phyloP scores from a whole-genome alignment of 139 green algal genomes.

The Chlorella sp. region DNA sequence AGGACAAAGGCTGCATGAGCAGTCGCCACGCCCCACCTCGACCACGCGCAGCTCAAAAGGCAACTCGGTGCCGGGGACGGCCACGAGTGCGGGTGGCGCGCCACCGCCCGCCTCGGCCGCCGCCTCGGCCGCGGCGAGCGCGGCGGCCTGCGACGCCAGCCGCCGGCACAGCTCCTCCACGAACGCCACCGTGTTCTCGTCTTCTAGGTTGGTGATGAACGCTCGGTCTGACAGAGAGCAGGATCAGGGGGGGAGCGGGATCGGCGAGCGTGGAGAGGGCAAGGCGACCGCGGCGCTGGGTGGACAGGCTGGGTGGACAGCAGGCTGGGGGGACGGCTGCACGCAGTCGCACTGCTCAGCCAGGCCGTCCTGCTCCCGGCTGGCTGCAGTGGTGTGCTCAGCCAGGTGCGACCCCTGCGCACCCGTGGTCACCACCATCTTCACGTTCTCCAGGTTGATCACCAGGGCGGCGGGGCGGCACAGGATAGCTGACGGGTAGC shows the following conservation, averaged over 20 bases:
- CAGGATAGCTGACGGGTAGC: conserved; percentile 54
- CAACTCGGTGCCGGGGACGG: conserved; percentile 20
- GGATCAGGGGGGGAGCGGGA: not conserved
- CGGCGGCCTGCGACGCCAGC: no score
- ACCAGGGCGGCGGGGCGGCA: conserved; percentile 41
- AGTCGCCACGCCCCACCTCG: no score
- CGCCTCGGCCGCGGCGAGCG: no score
- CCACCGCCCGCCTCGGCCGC: no score
- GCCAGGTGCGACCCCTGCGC: no score
- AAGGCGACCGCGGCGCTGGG: not conserved
- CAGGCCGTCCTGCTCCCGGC: no score
- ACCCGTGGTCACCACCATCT: conserved; percentile 43
- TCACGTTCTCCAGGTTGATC: conserved; percentile 51
- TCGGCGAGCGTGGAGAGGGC: not conserved
- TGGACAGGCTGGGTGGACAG: no score
- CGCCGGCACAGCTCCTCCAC: conserved; percentile 35
- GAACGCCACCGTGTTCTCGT: conserved; percentile 32
- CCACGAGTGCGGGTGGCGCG: not conserved
- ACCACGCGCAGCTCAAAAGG: conserved; percentile 68
- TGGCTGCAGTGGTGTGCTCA: no score
- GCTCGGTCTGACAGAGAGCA: conserved; percentile 32
- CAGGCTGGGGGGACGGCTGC: no score
- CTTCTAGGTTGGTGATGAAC: conserved; percentile 46
- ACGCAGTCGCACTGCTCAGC: no score
- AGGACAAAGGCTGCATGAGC: no score